Evolutionary conservation across 345 rosid species (phyloP).

Genomic region (Clausena lansium): DNA sequence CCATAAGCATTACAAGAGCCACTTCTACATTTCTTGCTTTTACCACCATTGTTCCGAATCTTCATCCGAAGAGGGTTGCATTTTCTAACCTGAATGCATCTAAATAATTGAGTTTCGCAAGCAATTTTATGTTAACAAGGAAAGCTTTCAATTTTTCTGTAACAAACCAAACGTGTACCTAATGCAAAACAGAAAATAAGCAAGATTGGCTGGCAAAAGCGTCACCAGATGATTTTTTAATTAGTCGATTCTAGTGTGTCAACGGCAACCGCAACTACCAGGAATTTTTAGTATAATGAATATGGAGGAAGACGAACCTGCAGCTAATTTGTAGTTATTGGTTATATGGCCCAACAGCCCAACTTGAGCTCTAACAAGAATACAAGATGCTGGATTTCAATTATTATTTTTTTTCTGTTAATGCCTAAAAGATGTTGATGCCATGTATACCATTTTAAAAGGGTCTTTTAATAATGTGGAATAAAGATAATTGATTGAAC

Average conservation of each 20-base stretch:
- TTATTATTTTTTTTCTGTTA: background rate
- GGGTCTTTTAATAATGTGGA: slow-evolving; percentile 1
- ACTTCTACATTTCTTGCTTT: background rate
- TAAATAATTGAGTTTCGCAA: background rate
- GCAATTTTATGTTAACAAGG: background rate
- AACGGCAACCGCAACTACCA: background rate
- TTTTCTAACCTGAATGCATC: background rate
- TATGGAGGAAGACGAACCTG: background rate
- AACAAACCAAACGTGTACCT: background rate
- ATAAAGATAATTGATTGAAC: slow-evolving; percentile 1
- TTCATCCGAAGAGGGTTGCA: background rate
- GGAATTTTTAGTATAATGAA: background rate
- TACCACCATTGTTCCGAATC: background rate
- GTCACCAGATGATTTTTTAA: background rate
- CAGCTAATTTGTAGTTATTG: background rate
- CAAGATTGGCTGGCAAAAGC: background rate
- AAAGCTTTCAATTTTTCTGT: background rate
- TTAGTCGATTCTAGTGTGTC: background rate
- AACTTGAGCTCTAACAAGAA: background rate
- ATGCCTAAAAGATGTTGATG: background rate
- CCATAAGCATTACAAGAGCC: background rate
- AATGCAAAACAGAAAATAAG: background rate
- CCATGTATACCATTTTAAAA: background rate
- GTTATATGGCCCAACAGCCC: slow-evolving; percentile 1
- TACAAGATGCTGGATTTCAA: background rate